Evolutionary conservation across 169 alveolate genomes (phyloP).

Genomic region (Miamiensis avidus): DNA sequence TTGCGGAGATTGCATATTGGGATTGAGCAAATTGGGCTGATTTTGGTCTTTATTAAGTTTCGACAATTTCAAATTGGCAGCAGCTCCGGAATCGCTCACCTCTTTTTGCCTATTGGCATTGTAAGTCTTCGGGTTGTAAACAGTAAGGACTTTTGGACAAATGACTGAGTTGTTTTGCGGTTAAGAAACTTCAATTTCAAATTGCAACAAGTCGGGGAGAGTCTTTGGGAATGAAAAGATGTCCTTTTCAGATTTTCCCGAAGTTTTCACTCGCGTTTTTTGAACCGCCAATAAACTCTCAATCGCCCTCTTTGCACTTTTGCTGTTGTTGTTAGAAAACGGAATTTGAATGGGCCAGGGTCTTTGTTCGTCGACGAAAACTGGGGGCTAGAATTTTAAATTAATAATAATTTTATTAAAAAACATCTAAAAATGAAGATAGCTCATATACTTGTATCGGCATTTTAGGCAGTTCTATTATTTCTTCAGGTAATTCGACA

Average conservation of each 20-base stretch:
- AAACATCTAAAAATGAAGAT: neutral
- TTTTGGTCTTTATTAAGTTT: no score
- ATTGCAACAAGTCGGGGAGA: neutral
- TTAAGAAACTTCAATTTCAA: neutral
- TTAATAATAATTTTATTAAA: no score
- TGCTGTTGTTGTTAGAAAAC: conserved; percentile 24
- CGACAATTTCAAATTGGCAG: no score
- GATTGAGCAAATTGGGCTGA: no score
- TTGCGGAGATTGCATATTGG: neutral
- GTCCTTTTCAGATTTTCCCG: no score
- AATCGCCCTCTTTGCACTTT: neutral
- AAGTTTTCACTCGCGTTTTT: no score
- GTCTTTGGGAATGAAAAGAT: neutral
- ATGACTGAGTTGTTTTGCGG: neutral
- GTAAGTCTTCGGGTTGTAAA: neutral
- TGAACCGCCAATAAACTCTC: neutral
- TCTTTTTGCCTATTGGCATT: neutral
- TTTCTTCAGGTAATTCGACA: conserved; percentile 82
- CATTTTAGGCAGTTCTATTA: conserved; percentile 22
- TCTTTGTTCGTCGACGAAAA: conserved; percentile 63
- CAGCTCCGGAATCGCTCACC: no score
- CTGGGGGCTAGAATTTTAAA: conserved; percentile 4
- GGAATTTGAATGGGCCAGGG: conserved; percentile 56
- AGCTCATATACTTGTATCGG: conserved; percentile 18
- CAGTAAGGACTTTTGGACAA: neutral